Conservation (phyloP, 1,139 yeast genomes). For the Debaryomyces singareniensis region DNA sequence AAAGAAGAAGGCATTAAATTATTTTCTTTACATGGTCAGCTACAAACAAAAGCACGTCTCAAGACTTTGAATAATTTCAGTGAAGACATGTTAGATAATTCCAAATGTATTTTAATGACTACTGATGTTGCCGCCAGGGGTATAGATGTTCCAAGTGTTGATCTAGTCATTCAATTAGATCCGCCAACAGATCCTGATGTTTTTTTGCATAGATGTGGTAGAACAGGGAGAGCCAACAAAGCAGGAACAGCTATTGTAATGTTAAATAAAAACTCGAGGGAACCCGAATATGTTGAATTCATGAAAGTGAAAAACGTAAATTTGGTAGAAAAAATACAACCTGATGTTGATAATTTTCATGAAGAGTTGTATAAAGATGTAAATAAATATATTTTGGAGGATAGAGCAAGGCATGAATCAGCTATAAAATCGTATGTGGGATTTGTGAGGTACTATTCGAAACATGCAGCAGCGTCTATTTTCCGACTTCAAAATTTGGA, state of each 20-base stretch:
- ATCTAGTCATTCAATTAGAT: slow-evolving; percentile 77
- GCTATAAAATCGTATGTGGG: slow-evolving; percentile 81
- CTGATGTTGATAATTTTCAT: slow-evolving; percentile 16
- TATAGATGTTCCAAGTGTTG: slow-evolving; percentile 88
- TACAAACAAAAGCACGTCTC: slow-evolving; percentile 66
- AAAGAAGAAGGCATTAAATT: slow-evolving; percentile 30
- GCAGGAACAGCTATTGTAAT: slow-evolving; percentile 74
- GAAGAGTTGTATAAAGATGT: slow-evolving; percentile 23
- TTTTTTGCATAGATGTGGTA: slow-evolving; percentile 83
- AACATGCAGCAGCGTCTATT: slow-evolving; percentile 87
- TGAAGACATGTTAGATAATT: slow-evolving; percentile 31
- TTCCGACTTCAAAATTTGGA: slow-evolving; percentile 72
- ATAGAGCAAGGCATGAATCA: slow-evolving; percentile 73
- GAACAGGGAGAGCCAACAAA: slow-evolving; percentile 88
- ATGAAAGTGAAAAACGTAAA: slow-evolving; percentile 67
- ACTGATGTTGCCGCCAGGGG: slow-evolving; percentile 94
- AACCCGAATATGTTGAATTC: slow-evolving; percentile 76
- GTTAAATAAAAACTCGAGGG: slow-evolving; percentile 60
- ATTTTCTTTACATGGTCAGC: slow-evolving; percentile 80
- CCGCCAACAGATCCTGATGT: slow-evolving; percentile 91
- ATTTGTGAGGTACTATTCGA: slow-evolving; percentile 74
- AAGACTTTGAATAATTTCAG: slow-evolving; percentile 62
- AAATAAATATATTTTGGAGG: slow-evolving; percentile 58
- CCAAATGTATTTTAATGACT: slow-evolving; percentile 62
- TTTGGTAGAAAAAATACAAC: slow-evolving; percentile 34